These are phyloP conservation scores for Trichosporon asahii DNA, from an alignment of 1,284 basidiomycete species.

Conservation along the genomic window DNA sequence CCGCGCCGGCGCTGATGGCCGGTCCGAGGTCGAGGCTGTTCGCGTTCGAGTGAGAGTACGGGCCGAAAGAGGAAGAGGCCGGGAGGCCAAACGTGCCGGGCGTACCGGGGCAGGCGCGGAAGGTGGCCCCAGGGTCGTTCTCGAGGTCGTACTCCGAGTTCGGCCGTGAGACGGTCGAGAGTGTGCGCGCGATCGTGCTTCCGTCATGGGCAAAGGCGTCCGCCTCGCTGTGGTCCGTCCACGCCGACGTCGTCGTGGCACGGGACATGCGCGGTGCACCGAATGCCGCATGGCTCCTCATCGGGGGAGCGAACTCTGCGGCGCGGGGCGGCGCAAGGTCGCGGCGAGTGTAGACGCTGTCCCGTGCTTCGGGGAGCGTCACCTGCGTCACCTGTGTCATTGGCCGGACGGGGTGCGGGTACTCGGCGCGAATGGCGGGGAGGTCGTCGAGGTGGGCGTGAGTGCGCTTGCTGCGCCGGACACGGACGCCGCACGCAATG, in stretches of 20 bases:
- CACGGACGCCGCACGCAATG: background rate
- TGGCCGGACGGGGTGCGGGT: background rate
- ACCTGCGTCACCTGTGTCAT: background rate
- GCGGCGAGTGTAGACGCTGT: background rate
- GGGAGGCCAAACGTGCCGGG: background rate
- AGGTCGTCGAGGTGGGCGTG: background rate
- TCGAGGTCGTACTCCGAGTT: constrained; percentile 28
- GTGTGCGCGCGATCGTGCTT: constrained; percentile 34
- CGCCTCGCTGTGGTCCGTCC: constrained; percentile 39
- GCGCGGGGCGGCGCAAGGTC: background rate
- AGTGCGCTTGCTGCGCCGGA: background rate
- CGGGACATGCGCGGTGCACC: background rate
- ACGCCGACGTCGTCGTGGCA: constrained; percentile 16
- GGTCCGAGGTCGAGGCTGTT: background rate
- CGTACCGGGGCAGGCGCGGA: constrained; percentile 1
- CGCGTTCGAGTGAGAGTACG: background rate
- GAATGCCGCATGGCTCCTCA: background rate
- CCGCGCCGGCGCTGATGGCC: background rate
- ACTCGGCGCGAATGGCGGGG: background rate
- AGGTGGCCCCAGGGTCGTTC: constrained; percentile 20
- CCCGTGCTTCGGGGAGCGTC: background rate
- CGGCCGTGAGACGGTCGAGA: constrained; percentile 28
- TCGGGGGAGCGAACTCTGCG: background rate
- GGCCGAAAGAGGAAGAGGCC: background rate
- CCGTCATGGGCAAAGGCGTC: constrained; percentile 36